Base-by-base conservation (phyloP, 345 rosid species). In the Heritiera littoralis region DNA sequence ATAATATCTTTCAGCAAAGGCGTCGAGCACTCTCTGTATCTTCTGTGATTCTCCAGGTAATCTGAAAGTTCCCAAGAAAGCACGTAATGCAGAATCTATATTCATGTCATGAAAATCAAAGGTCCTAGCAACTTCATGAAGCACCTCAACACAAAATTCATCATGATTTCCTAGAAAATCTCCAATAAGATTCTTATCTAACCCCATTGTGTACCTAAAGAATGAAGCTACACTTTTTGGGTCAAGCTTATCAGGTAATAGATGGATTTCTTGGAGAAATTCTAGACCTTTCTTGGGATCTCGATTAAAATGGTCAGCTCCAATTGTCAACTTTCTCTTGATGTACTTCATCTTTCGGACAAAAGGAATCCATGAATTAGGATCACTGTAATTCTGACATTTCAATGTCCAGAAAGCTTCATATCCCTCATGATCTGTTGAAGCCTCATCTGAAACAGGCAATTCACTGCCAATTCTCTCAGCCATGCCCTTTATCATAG, bases 1-100 rank as follows among this genome's bases (percentile, higher is more conserved):
- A 86, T 90, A 90, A 80, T 92, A 92, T 85, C 93, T 84, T 84
- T 90, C 94, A 79, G 94, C 85, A 87, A 92, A 92, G n/a, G 97
- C 97, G 83, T 92, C 97, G 41, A 92, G 92, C 73, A 92, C 92
- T 82, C 97, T 86, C 74, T 90, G 90, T 80, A 92, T 92, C 86
- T 92, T 92, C 86, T 90, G 97, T 32, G 94, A 87, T 83, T 92
- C 97, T 1, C 94, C 97, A 72, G 97, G 93, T 82, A 92, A 81
- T 77, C 93, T 87, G 80, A 92, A 92, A 49, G 92, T 89, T 71
- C 90, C 97, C 68, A 92, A 82, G 80, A 92, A 90, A 52, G 89
- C 87, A 74, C 97, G 90, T 88, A 92, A 80, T 9, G 97, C 97
- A 14, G 82, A 82, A 83, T 89, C 97, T 66, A 92, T 78, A 84